A percentile compares a stretch with the other conserved stretches of the same genome.
Conservation (phyloP, 768 basidiomycete genomes). For the Tricholoma terreum region DNA sequence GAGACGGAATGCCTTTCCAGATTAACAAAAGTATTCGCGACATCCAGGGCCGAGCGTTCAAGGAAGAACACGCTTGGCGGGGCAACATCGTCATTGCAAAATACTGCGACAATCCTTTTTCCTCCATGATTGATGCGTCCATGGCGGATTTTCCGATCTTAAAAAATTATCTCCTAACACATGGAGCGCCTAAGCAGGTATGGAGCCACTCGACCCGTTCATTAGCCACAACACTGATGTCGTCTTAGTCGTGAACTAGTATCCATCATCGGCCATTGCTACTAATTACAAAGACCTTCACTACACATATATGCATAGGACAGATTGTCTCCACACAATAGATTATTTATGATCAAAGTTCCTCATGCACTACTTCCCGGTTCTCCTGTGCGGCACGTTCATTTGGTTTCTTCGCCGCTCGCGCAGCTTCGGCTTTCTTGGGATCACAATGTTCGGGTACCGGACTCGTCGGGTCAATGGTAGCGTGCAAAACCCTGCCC, state of each 20-base stretch:
- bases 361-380: conserved; percentile 29
- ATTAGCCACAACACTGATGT: not conserved
- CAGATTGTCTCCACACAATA: conserved; percentile 5
- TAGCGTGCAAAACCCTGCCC: conserved; percentile 70
- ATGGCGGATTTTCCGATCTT: conserved; percentile 84
- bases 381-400: conserved; percentile 19
- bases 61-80: conserved; percentile 69
- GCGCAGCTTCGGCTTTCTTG: conserved; percentile 44
- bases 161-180: conserved; percentile 74
- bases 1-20: conserved; percentile 81
- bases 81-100: conserved; percentile 80
- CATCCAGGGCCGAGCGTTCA: conserved; percentile 62
- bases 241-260: not conserved
- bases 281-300: not conserved
- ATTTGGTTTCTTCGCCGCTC: conserved; percentile 24
- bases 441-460: conserved; percentile 73
- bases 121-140: conserved; percentile 65
- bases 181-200: conserved; percentile 50
- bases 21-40: conserved; percentile 74
- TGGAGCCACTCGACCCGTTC: not conserved
- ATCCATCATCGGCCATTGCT: not conserved
- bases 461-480: conserved; percentile 75
- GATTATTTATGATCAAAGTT: conserved; percentile 29
- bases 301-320: conserved; percentile 1
- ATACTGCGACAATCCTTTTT: conserved; percentile 53